Conservation (phyloP, 2,329 filamentous ascomycete species). For the Colletotrichum sublineola region DNA sequence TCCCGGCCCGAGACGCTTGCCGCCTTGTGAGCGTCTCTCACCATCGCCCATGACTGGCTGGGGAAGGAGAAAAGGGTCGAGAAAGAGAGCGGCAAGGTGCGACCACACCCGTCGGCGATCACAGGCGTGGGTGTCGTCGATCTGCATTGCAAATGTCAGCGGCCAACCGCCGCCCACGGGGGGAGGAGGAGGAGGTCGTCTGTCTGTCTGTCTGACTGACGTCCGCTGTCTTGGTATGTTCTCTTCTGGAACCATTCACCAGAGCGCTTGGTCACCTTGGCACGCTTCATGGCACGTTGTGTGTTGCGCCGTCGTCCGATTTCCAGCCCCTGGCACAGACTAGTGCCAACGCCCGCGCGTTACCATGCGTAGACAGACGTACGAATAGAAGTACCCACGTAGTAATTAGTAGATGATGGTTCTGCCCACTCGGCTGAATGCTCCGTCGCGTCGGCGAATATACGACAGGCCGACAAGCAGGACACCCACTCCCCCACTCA, state of each 20-base stretch:
- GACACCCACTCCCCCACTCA: no score
- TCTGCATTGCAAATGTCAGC: neutral
- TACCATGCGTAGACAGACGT: no score
- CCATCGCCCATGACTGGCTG: neutral
- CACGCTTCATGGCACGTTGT: neutral
- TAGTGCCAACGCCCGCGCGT: slow-evolving; percentile 5
- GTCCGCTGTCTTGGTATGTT: neutral
- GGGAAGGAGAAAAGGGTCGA: neutral
- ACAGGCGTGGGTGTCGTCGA: neutral
- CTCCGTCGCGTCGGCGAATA: neutral
- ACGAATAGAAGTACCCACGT: no score
- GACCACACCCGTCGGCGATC: neutral
- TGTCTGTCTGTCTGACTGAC: no score
- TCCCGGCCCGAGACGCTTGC: neutral
- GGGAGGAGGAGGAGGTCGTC: no score
- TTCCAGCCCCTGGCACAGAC: neutral
- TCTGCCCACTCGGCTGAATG: neutral
- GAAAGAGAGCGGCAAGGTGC: neutral
- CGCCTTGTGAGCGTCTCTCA: neutral
- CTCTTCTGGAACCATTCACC: neutral
- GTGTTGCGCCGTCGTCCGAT: neutral
- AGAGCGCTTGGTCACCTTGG: neutral
- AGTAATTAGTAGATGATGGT: neutral
- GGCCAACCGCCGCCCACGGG: neutral
- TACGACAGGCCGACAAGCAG: neutral